Conservation (phyloP, 2,329 filamentous ascomycete species). For the Ophiostoma tasmaniense region DNA sequence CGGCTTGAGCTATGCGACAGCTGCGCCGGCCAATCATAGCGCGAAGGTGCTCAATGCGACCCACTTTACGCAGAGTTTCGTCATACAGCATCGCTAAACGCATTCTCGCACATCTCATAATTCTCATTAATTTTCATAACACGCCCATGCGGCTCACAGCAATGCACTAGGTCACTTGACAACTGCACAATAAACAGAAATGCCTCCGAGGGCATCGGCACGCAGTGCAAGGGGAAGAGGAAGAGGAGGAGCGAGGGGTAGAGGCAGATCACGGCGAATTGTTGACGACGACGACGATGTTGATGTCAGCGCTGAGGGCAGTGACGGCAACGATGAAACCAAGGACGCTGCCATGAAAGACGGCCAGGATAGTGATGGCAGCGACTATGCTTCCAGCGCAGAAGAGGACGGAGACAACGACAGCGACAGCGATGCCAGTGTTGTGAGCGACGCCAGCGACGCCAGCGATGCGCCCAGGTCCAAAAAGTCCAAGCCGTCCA, state of each 20-base stretch:
- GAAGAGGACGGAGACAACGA: conserved; percentile 17
- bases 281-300: background rate
- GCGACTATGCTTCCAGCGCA: background rate
- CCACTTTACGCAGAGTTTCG: background rate
- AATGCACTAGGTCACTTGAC: background rate
- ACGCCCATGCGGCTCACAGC: background rate
- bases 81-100: background rate
- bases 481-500: background rate
- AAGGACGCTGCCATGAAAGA: background rate
- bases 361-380: background rate
- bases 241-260: background rate
- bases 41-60: background rate
- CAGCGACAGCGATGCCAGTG: conserved; percentile 31
- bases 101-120: too few relatives aligned
- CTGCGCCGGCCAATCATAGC: background rate
- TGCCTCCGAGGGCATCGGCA: background rate
- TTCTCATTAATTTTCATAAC: background rate
- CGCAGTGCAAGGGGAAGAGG: background rate
- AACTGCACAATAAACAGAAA: background rate
- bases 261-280: background rate
- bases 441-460: conserved; percentile 47
- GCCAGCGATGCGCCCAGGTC: conserved; percentile 45
- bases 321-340: background rate
- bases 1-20: background rate
- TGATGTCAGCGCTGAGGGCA: background rate